Percentiles rank a stretch among this genome's conserved stretches.
Conservation (phyloP, 2,329 filamentous ascomycete species). For the Hysterium pulicare region DNA sequence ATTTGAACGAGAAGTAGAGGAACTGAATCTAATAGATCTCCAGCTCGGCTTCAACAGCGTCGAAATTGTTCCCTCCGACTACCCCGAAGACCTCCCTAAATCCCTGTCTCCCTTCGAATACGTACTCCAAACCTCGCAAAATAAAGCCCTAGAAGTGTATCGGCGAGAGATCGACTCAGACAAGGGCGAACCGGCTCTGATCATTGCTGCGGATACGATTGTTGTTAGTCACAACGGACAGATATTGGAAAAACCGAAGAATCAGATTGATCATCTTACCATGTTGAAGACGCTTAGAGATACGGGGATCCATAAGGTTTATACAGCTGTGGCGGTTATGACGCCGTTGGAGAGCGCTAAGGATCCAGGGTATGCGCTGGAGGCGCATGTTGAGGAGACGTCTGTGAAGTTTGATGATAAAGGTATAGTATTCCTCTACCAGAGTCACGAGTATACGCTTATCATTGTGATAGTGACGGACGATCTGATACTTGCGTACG, state of each 20-base stretch:
- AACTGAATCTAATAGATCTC: conserved; percentile 7
- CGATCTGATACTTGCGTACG: conserved; percentile 77
- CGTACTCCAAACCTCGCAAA: conserved; percentile 78
- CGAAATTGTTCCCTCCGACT: conserved; percentile 78
- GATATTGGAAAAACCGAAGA: conserved; percentile 88
- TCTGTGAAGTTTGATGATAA: conserved; percentile 78
- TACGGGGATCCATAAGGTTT: conserved; percentile 72
- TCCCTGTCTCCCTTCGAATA: conserved; percentile 80
- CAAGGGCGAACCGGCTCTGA: conserved; percentile 71
- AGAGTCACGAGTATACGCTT: conserved; percentile 5
- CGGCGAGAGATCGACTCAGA: conserved; percentile 51
- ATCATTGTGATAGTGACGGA: conserved; percentile 58
- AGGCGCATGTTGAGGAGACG: conserved; percentile 84
- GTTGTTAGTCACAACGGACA: conserved; percentile 72
- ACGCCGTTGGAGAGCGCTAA: conserved; percentile 75
- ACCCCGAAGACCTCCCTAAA: conserved; percentile 84
- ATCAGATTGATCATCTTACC: conserved; percentile 72
- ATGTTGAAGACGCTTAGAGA: conserved; percentile 85
- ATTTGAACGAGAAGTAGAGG: conserved; percentile 1
- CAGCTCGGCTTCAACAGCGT: conserved; percentile 77
- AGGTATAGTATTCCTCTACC: conserved; percentile 20
- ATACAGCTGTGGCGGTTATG: conserved; percentile 82
- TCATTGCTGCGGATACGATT: conserved; percentile 88
- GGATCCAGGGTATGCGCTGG: conserved; percentile 81
- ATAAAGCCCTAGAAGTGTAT: conserved; percentile 79